Evolutionary conservation across 805 yeast genomes (phyloP), one percentile per base, ranked within the genome.

Genomic region (Candida sonorensis): DNA sequence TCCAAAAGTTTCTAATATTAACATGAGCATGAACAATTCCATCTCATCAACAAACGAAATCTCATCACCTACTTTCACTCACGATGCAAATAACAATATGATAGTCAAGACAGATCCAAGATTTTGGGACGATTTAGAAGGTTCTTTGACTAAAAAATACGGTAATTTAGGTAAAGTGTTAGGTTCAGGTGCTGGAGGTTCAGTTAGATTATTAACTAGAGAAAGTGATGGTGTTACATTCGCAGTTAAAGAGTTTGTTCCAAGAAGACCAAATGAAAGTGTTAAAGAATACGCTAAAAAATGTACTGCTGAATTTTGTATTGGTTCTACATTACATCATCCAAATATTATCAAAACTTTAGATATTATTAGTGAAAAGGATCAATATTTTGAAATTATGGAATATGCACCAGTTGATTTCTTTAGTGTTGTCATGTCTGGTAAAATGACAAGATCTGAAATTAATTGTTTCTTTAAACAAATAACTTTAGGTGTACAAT

Each of bases 111-210:
- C 64, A 1, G 59, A 54, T 30, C 55, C 55, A 16, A 50, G 51
- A 27, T 59, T 60, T 35, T 59, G 59, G 58, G 71, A 67, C 42
- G 75, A 67, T 40, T 67, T 66, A 24, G 78, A 72, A 38, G 72
- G 77, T 10, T 64, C 69, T 0, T 51, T 75, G 29, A 66, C 67
- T 10, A 66, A 65, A 37, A 77, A 81, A 47, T 83, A 82, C 51
- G 85, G 90, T 35, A 78, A 74, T 42, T 55, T 80, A 40, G 88
- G 90, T 30, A 79, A 80, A 51, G 69, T 78, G 36, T 56, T 83
- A 29, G 94, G 94, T 12, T 76, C 86, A 1, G 94, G 94, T 35
- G 94, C 92, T 10, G 94, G 94, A 30, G 94, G 94, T 6, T 74
- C 87, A 1, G 94, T 83, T n/a, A 67, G 82, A 44, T 61, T 82